Evolutionary conservation across 148 eudicot species (phyloP).

Genomic region (Rhododendron ferrugineum): DNA sequence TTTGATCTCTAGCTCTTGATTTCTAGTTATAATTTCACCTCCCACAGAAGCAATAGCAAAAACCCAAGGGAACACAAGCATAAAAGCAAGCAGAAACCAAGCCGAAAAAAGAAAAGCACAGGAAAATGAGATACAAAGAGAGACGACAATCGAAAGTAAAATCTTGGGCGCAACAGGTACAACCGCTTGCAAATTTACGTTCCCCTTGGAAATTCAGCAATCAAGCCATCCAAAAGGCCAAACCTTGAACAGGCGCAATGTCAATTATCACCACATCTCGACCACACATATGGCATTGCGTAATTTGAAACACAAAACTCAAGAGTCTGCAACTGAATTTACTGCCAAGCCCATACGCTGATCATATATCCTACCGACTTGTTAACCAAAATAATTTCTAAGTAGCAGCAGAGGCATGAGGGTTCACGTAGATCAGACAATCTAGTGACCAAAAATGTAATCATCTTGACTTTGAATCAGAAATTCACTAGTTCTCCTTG

Average conservation of each 20-base stretch:
- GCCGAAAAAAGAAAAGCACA: too few species aligned
- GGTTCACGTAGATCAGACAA: not conserved
- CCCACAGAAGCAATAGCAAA: too few species aligned
- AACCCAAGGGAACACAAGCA: too few species aligned
- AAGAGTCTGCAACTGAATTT: not conserved
- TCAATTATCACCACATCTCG: not conserved
- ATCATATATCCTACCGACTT: not conserved
- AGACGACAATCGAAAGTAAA: too few species aligned
- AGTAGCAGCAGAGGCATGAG: not conserved
- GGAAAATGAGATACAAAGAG: too few species aligned
- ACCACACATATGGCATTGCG: not conserved
- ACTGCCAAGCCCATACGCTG: not conserved
- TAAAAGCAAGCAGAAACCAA: too few species aligned
- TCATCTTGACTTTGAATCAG: not conserved
- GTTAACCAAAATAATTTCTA: not conserved
- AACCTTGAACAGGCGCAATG: not conserved
- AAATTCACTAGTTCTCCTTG: not conserved
- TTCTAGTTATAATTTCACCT: too few species aligned
- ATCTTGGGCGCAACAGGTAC: too few species aligned
- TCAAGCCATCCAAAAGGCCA: not conserved
- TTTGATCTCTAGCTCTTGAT: too few species aligned
- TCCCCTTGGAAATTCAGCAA: not conserved
- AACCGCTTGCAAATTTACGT: not conserved
- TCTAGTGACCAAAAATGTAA: not conserved
- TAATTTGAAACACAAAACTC: not conserved